Evolutionary conservation across 202 grass and related monocot species (phyloP), one percentile per base, ranked within the genome.

Genomic region (Zizania palustris): DNA sequence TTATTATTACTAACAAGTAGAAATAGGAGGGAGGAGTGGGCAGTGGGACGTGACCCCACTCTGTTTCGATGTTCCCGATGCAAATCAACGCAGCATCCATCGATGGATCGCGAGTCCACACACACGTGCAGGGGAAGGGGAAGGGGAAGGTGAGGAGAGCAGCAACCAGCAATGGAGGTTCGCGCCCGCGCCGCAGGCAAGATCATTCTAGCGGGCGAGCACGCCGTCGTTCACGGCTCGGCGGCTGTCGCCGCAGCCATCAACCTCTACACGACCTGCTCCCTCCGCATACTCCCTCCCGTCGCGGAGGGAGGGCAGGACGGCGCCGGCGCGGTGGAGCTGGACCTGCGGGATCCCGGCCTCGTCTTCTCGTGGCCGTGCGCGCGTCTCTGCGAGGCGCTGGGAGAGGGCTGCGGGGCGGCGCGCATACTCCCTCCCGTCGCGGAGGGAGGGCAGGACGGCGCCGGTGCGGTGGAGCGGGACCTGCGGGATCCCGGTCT

Each of bases 131-230:
- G n/a, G n/a, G n/a, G n/a, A n/a, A n/a, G n/a, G n/a, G n/a, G n/a
- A n/a, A n/a, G n/a, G n/a, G n/a, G n/a, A n/a, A n/a, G n/a, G n/a
- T n/a, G n/a, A 33, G 13, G 45, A 44, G 28, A 69, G 55, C 62
- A 73, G 63, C n/a, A n/a, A 77, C 42, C 82, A 68, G 41, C 74
- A 68, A 86, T 82, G 89, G 89, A 94, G 63, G 87, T 90, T 40
- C 84, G 85, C 53, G 74, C 88, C 22, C 88, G 91, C 35, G 88
- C 88, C 45, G 88, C 88, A 4, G 94, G 94, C 1, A 97, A 93
- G 83, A 88, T 97, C 62, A 94, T 97, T 39, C 74, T 98, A 42
- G 80, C 89, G 46, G 95, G 95, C 43, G 95, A 98, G 85, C 95
- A 98, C 83, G 91, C 95, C 70, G 91, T 98, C 64, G 91, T 98